Evolutionary conservation across 2,329 filamentous ascomycete genomes (phyloP).

Genomic region (Sphaceloma murrayae): DNA sequence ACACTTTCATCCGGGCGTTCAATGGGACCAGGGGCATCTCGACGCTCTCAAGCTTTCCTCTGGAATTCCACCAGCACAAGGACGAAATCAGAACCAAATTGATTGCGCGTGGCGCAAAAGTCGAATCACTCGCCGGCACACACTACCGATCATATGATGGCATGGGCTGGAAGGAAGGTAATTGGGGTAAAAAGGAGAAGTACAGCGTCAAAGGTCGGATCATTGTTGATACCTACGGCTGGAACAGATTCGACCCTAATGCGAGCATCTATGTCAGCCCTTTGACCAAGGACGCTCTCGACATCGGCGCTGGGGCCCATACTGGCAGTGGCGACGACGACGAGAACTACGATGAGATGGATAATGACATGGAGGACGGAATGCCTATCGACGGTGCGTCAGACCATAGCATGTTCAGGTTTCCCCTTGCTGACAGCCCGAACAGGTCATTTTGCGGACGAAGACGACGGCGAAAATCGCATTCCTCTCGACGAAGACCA

Average conservation of each 20-base stretch:
- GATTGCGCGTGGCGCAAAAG: constrained; percentile 37
- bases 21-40: constrained; percentile 33
- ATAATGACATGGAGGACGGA: constrained; percentile 20
- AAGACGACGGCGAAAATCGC: constrained; percentile 23
- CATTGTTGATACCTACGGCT: constrained; percentile 45
- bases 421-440: neutral
- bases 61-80: constrained; percentile 37
- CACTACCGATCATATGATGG: constrained; percentile 45
- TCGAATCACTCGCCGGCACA: constrained; percentile 40
- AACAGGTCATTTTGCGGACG: constrained; percentile 21
- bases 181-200: constrained; percentile 30
- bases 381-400: constrained; percentile 30
- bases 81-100: constrained; percentile 33
- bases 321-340: constrained; percentile 19
- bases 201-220: constrained; percentile 41
- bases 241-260: constrained; percentile 39
- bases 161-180: constrained; percentile 32
- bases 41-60: constrained; percentile 35
- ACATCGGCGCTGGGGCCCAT: constrained; percentile 16
- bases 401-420: too few species aligned
- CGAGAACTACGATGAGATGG: constrained; percentile 20
- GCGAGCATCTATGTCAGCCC: constrained; percentile 32
- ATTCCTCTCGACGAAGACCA: constrained; percentile 25
- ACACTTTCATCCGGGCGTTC: constrained; percentile 27
- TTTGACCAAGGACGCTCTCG: constrained; percentile 16